These are phyloP conservation scores for Psilocybe tampanensis DNA, from an alignment of 768 basidiomycete species.

Conservation along the genomic window DNA sequence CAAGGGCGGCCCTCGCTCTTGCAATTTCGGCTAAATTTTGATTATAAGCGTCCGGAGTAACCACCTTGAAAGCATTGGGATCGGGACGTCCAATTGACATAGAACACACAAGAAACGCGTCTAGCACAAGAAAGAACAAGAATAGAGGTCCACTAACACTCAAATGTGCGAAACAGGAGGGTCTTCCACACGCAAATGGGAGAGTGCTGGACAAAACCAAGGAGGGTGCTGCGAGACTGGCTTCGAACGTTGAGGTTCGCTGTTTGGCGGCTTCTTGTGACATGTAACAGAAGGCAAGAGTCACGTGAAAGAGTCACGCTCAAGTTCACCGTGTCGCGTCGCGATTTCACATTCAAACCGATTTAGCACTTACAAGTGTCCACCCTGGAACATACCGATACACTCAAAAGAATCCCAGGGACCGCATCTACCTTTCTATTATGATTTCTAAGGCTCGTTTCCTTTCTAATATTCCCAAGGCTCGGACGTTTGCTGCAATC, in stretches of 20 bases:
- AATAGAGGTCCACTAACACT: neutral
- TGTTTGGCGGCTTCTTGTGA: neutral
- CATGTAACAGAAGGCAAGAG: too few relatives aligned
- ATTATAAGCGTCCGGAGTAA: constrained; percentile 31
- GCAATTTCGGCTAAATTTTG: constrained; percentile 30
- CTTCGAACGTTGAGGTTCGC: neutral
- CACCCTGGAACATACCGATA: too few relatives aligned
- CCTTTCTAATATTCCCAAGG: neutral
- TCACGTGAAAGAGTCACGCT: too few relatives aligned
- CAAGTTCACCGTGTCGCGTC: too few relatives aligned
- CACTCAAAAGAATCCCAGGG: neutral
- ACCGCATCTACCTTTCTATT: neutral
- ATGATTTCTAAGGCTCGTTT: neutral
- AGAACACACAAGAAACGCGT: neutral
- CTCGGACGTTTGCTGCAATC: constrained; percentile 51
- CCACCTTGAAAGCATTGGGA: constrained; percentile 12
- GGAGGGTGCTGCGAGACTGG: neutral
- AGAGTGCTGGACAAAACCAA: neutral
- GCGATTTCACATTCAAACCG: too few relatives aligned
- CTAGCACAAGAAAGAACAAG: neutral
- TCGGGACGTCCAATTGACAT: constrained; percentile 24
- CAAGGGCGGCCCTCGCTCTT: constrained; percentile 33
- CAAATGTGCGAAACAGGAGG: neutral
- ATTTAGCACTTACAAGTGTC: too few relatives aligned
- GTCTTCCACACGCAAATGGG: neutral